Conservation (phyloP, 352 stramenopile genomes). For the Pythium folliculosum region DNA sequence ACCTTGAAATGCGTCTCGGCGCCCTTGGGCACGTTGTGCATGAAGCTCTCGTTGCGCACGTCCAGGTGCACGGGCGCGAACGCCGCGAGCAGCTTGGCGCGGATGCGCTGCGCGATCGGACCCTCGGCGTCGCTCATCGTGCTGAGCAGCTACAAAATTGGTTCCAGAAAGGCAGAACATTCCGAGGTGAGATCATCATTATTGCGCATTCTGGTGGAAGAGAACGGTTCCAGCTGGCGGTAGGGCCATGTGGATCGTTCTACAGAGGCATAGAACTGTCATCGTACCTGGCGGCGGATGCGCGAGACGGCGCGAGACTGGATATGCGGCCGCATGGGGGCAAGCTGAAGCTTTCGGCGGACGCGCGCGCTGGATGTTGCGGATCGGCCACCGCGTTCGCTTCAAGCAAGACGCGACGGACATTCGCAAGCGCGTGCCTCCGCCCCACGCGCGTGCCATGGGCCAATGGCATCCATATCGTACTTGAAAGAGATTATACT, state of each 20-base stretch:
- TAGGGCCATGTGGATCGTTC: background rate
- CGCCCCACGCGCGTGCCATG: constrained; percentile 3
- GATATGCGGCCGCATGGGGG: constrained; percentile 22
- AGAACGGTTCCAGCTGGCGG: background rate
- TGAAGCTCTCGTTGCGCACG: constrained; percentile 94
- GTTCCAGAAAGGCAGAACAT: background rate
- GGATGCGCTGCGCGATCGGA: constrained; percentile 62
- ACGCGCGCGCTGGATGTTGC: background rate
- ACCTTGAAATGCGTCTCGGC: constrained; percentile 98
- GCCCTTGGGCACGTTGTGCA: constrained; percentile 93
- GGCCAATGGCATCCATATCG: constrained; percentile 9
- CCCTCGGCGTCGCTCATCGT: constrained; percentile 34
- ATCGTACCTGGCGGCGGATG: constrained; percentile 15
- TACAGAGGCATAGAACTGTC: background rate
- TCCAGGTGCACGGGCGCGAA: constrained; percentile 77
- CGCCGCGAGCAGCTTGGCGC: constrained; percentile 57
- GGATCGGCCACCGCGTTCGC: background rate
- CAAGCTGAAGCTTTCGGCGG: background rate
- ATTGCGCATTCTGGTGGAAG: background rate
- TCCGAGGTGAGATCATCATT: background rate
- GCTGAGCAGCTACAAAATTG: constrained; percentile 28
- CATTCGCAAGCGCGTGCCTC: background rate
- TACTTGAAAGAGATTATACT: constrained; percentile 4
- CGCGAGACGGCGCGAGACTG: constrained; percentile 11
- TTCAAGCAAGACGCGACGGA: background rate